Conservation (phyloP, 352 stramenopile genomes). For the Phytophthora citrophthora region DNA sequence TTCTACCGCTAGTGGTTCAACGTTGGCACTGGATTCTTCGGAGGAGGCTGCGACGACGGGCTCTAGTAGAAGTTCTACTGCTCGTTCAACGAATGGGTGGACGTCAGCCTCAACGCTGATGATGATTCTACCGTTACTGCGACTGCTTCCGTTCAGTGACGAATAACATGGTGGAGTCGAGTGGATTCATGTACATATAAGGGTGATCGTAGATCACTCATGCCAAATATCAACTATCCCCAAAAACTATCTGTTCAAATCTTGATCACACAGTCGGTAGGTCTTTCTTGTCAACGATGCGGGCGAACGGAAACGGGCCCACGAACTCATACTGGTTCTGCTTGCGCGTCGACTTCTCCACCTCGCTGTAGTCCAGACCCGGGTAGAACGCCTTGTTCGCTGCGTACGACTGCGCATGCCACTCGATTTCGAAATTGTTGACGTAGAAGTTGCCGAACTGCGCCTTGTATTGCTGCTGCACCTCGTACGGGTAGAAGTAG, state of each 20-base stretch:
- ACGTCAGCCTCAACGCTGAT: background rate
- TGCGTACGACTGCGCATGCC: conserved; percentile 69
- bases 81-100: conserved; percentile 33
- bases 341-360: conserved; percentile 64
- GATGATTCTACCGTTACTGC: no score
- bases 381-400: conserved; percentile 59
- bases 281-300: conserved; percentile 54
- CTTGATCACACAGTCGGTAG: conserved; percentile 22
- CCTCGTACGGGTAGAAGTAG: conserved; percentile 81
- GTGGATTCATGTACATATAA: background rate
- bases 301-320: conserved; percentile 72
- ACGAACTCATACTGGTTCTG: conserved; percentile 74
- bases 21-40: conserved; percentile 21
- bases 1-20: conserved; percentile 40
- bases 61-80: conserved; percentile 17
- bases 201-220: background rate
- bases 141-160: no score
- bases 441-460: conserved; percentile 75
- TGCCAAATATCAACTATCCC: no score
- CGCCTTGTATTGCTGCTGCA: conserved; percentile 58
- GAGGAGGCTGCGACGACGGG: conserved; percentile 24
- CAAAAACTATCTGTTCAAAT: no score
- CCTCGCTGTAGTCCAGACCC: conserved; percentile 63
- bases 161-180: no score
- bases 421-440: conserved; percentile 75